Evolutionary conservation across 73 alveolate genomes (phyloP).

Genomic region (Paramecium sonneborni): DNA sequence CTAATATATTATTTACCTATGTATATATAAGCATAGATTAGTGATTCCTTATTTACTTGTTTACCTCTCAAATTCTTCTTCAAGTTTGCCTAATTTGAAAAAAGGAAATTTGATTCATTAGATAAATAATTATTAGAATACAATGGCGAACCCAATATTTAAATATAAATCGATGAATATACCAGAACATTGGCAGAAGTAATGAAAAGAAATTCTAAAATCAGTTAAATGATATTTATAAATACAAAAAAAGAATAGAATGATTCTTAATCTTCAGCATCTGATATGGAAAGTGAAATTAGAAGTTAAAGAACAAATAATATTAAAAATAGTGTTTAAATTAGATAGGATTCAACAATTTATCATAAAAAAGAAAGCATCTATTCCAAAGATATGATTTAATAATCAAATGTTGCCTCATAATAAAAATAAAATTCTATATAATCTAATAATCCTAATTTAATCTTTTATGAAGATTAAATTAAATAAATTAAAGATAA

Average conservation of each 20-base stretch:
- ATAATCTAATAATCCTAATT: background rate
- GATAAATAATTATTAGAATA: background rate
- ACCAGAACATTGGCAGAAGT: background rate
- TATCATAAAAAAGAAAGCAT: background rate
- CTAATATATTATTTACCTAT: background rate
- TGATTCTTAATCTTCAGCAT: background rate
- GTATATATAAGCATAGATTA: background rate
- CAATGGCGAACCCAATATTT: background rate
- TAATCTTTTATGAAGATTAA: background rate
- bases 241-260: background rate
- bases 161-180: background rate
- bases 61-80: background rate
- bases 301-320: background rate
- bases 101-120: background rate
- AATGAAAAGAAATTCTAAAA: background rate
- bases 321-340: background rate
- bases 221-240: background rate
- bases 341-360: background rate
- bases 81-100: background rate
- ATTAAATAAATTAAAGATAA: background rate
- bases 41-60: constrained; percentile 10
- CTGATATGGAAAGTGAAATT: background rate
- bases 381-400: background rate
- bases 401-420: background rate
- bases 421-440: background rate